phyloP scores from a whole-genome alignment of 441 rosid species.

The Hypseocharis bilobata region DNA sequence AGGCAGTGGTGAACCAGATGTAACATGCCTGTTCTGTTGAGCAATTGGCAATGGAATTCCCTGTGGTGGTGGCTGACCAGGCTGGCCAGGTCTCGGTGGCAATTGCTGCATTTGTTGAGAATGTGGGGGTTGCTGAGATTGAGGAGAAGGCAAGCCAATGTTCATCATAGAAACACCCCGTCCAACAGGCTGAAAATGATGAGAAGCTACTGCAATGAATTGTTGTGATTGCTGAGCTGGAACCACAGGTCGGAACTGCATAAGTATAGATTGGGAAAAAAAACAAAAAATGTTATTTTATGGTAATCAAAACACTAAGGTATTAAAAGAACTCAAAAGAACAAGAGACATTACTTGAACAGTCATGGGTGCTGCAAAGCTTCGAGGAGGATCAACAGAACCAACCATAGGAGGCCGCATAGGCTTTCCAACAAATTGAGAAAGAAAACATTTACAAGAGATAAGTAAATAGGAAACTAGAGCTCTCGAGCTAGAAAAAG shows the following conservation, averaged over 20 bases:
- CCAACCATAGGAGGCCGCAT: constrained; percentile 47
- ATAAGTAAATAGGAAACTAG: constrained; percentile 14
- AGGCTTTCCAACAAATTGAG: constrained; percentile 32
- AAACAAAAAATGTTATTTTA: constrained; percentile 11
- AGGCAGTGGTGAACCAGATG: constrained; percentile 41
- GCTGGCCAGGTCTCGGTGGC: constrained; percentile 53
- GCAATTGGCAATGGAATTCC: constrained; percentile 40
- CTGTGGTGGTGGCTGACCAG: constrained; percentile 45
- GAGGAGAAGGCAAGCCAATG: constrained; percentile 63
- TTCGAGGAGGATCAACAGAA: constrained; percentile 56
- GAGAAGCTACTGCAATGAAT: constrained; percentile 48
- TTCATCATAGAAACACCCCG: constrained; percentile 46
- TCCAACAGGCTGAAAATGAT: constrained; percentile 54
- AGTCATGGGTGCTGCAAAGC: constrained; percentile 54
- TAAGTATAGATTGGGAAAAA: constrained; percentile 4
- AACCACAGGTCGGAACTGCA: constrained; percentile 54
- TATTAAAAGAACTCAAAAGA: constrained; percentile 4
- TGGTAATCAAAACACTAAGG: constrained; percentile 6
- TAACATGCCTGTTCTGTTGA: constrained; percentile 39
- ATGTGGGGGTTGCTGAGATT: constrained; percentile 50
- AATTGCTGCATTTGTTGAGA: constrained; percentile 52
- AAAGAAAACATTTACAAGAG: constrained; percentile 15
- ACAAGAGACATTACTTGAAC: constrained; percentile 50
- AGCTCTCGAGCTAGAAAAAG: constrained; percentile 6
- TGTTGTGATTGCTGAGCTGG: constrained; percentile 58